These are phyloP conservation scores for Aphanomyces astaci DNA, from an alignment of 352 stramenopile genomes.

Conservation along the genomic window DNA sequence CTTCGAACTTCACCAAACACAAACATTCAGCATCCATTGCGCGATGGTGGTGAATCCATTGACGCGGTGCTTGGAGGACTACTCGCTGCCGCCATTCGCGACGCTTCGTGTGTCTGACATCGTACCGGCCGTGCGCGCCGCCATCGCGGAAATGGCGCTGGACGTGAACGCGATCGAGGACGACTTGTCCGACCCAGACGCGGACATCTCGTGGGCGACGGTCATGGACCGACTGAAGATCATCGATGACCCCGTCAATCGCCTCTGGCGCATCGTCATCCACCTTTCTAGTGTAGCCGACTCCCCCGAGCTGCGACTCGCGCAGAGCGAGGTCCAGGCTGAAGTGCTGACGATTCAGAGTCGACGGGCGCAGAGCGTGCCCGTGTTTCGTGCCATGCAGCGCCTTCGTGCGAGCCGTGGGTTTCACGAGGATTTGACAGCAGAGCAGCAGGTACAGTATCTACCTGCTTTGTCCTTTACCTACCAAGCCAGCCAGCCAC, in stretches of 20 bases:
- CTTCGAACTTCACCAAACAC: no score
- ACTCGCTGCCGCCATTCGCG: slow-evolving; percentile 60
- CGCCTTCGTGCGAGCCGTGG: slow-evolving; percentile 59
- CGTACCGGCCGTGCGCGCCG: slow-evolving; percentile 44
- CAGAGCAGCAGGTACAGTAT: slow-evolving; percentile 49
- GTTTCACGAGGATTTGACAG: slow-evolving; percentile 38
- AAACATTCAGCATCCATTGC: no score
- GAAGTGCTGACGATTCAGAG: slow-evolving; percentile 91
- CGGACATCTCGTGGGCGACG: slow-evolving; percentile 62
- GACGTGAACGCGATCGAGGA: slow-evolving; percentile 44
- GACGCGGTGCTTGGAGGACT: slow-evolving; percentile 44
- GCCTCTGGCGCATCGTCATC: slow-evolving; percentile 91
- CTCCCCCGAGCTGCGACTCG: slow-evolving; percentile 88
- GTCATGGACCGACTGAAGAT: slow-evolving; percentile 90
- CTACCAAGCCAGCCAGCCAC: no score
- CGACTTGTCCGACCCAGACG: slow-evolving; percentile 26
- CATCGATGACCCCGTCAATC: slow-evolving; percentile 86
- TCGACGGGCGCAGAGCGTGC: slow-evolving; percentile 87
- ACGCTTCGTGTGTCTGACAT: slow-evolving; percentile 54
- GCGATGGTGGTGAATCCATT: slow-evolving; percentile 49
- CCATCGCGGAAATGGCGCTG: slow-evolving; percentile 40
- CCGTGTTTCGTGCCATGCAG: slow-evolving; percentile 87
- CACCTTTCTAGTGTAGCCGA: slow-evolving; percentile 97
- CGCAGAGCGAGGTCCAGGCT: slow-evolving; percentile 89
- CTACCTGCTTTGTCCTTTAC: no score